Conservation (phyloP, 306 rosid species). For the Macrotyloma uniflorum region DNA sequence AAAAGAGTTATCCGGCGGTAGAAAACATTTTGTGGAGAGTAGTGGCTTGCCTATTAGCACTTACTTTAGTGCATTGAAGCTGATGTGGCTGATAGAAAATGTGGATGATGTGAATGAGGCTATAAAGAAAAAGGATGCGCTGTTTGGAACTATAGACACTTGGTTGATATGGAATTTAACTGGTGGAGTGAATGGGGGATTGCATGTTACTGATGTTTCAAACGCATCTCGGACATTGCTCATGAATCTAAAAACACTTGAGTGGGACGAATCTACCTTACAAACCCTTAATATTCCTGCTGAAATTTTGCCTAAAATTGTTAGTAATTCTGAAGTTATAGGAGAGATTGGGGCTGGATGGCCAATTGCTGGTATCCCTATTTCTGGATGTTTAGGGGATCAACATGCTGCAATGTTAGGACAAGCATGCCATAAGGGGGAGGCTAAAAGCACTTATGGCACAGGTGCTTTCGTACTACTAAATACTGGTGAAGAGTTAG, state of each 20-base stretch:
- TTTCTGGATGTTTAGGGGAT: slow-evolving; percentile 89
- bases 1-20: slow-evolving; percentile 78
- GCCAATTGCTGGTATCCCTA: slow-evolving; percentile 79
- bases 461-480: slow-evolving; percentile 91
- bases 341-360: slow-evolving; percentile 68
- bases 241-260: slow-evolving; percentile 79
- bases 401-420: slow-evolving; percentile 97
- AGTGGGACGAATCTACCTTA: slow-evolving; percentile 71
- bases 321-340: slow-evolving; percentile 78
- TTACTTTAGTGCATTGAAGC: slow-evolving; percentile 82
- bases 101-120: slow-evolving; percentile 65
- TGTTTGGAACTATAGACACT: slow-evolving; percentile 87
- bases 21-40: slow-evolving; percentile 66
- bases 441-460: slow-evolving; percentile 93
- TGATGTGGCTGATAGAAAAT: slow-evolving; percentile 85
- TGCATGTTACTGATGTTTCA: slow-evolving; percentile 86
- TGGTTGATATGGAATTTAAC: slow-evolving; percentile 95
- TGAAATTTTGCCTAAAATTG: slow-evolving; percentile 73
- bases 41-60: slow-evolving; percentile 93
- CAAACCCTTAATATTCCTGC: slow-evolving; percentile 61
- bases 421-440: slow-evolving; percentile 78
- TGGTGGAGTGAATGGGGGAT: slow-evolving; percentile 71
- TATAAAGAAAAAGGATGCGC: slow-evolving; percentile 68
- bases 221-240: slow-evolving; percentile 93
- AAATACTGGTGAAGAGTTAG: slow-evolving; percentile 71